A percentile compares a stretch with the other conserved stretches of the same genome.
Conservation (phyloP, 352 stramenopile genomes). For the Phytophthora citrophthora region DNA sequence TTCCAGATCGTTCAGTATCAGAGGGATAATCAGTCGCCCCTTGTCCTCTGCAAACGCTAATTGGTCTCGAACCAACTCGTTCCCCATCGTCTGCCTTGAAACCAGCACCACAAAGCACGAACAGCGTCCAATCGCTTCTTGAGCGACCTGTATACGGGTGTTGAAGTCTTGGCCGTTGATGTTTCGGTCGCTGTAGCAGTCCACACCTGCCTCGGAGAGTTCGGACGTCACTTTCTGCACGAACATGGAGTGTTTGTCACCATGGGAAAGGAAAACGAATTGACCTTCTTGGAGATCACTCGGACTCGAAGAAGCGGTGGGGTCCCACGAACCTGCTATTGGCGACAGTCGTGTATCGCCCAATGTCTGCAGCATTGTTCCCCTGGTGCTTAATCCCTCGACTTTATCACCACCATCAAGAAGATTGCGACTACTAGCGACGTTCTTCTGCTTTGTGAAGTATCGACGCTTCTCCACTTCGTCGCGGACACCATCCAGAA, state of each 20-base stretch:
- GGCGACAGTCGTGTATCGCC: constrained; percentile 1
- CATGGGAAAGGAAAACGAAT: constrained; percentile 29
- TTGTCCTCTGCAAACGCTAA: constrained; percentile 84
- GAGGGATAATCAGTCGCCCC: constrained; percentile 66
- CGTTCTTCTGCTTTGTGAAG: constrained; percentile 48
- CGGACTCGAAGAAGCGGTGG: constrained; percentile 30
- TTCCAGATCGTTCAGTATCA: constrained; percentile 68
- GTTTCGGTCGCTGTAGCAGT: constrained; percentile 23
- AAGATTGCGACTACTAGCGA: constrained; percentile 16
- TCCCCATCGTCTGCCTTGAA: constrained; percentile 62
- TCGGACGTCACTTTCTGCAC: constrained; percentile 10
- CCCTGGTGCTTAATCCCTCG: constrained; percentile 10
- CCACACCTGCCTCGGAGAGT: constrained; percentile 5
- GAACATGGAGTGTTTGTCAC: constrained; percentile 18
- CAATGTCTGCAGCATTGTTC: constrained; percentile 22
- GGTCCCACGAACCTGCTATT: neutral
- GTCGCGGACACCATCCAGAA: constrained; percentile 62
- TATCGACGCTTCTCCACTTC: constrained; percentile 48
- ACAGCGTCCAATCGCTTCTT: constrained; percentile 77
- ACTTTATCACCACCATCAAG: neutral
- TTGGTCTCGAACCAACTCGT: constrained; percentile 74
- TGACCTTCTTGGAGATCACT: constrained; percentile 6
- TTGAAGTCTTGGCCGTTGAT: constrained; percentile 20
- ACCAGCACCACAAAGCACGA: constrained; percentile 71
- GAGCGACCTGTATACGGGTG: constrained; percentile 21